Base-by-base conservation (phyloP, 768 basidiomycete species). In the Tubosaeta sp. region DNA sequence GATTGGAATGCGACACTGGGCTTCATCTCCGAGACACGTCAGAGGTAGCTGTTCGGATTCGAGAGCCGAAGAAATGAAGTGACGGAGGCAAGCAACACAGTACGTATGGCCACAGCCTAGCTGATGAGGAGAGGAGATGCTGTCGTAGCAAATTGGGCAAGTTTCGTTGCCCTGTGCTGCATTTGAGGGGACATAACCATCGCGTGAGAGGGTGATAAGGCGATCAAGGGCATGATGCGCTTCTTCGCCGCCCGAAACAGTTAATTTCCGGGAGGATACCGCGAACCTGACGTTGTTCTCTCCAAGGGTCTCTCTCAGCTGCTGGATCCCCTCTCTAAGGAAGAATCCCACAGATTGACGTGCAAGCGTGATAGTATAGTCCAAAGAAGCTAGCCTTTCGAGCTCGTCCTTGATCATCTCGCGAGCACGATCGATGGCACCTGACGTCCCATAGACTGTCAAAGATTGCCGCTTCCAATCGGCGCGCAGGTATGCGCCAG, bases 71-170 rank as follows among this genome's bases (percentile, higher is more conserved):
- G 66, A 67, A 29, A 90, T 70, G 57, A 86, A 86, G 45, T 73
- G 70, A 13, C 68, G 59, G 11, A 90, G 59, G 53, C 89, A 91
- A 0, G 72, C 60, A 16, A 76, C 73, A 59, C 89, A 91, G 74
- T 82, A 88, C 0, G 58, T 52, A 59, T 91, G 88, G 0, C 84
- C 81, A 53, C 89, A 91, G 4, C 64, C 68, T 1, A 90, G 71
- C 13, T 44, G 71, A 70, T 22, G 81, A 57, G 1, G 83, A 78
- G 18, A 72, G 59, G 10, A 75, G 12, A 69, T 46, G 1, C 4
- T 55, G 51, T 78, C 76, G 44, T 73, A 75, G 57, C 84, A 86
- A 40, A 86, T 70, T 6, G 83, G 82, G 55, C 83, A 86, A 3
- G 48, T 56, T 14, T 58, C 54, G 24, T 35, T 9, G 14, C 40